Percentiles rank a stretch among this genome's conserved stretches.
phyloP scores from a whole-genome alignment of 176 grass and related monocot genomes.

The Leersia perrieri region DNA sequence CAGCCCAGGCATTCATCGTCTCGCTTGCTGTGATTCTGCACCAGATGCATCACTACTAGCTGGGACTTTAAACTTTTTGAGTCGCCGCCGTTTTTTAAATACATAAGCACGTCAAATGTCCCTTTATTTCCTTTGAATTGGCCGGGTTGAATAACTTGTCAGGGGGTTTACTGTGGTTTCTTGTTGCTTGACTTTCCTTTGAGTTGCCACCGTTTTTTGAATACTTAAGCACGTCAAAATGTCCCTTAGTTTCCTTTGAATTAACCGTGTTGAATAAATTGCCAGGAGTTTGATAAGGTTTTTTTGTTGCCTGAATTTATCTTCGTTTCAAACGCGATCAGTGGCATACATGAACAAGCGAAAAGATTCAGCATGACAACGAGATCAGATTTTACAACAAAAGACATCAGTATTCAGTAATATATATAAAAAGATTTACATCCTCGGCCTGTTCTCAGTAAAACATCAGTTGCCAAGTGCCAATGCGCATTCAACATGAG shows the following conservation, averaged over 20 bases:
- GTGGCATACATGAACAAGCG: background rate
- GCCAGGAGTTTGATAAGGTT: background rate
- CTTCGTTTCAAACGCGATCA: background rate
- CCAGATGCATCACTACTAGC: constrained; percentile 35
- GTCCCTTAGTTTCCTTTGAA: background rate
- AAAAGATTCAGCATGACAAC: background rate
- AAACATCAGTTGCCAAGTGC: too few species aligned
- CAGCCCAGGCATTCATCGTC: constrained; percentile 41
- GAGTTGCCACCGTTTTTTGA: too few species aligned
- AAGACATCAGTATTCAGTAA: too few species aligned
- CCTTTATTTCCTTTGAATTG: too few species aligned
- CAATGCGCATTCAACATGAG: too few species aligned
- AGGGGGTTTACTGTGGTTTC: too few species aligned
- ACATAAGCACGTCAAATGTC: too few species aligned
- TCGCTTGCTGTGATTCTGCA: constrained; percentile 49
- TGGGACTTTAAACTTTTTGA: background rate
- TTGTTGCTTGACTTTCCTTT: too few species aligned
- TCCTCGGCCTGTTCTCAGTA: too few species aligned
- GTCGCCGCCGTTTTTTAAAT: background rate
- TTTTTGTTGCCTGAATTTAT: background rate
- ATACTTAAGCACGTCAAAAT: too few species aligned
- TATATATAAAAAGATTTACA: too few species aligned
- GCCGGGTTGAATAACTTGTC: too few species aligned
- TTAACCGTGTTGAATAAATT: background rate
- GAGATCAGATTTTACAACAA: background rate